Base-by-base conservation (phyloP, 129 eudicot genomes). In the Lonicera japonica region DNA sequence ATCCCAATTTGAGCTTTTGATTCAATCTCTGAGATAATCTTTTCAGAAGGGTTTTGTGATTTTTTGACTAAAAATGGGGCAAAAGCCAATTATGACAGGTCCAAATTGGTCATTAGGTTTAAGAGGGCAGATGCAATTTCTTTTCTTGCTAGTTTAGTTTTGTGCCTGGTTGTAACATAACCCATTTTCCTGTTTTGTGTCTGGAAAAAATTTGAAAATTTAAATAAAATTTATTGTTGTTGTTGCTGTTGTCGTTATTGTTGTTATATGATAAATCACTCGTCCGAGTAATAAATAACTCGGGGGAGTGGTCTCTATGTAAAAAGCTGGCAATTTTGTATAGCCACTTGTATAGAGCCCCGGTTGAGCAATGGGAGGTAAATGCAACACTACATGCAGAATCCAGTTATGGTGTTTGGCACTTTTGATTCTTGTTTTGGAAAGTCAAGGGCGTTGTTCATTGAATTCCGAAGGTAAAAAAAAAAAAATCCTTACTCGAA, bases 291-390 rank as follows among this genome's bases (percentile, higher is more conserved):
- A 73, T 69, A 51, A 14, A 62, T 71, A 70, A 73, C 69, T 82
- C 78, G 69, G 82, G 75, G 78, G 67, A 71, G 56, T 71, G 66
- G 59, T 75, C 34, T n/a, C 61, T 62, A 51, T 53, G 62, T 1
- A 69, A 61, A 80, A 73, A 75, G 75, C 95, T 86, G 81, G 90
- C 78, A 78, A 80, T 61, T 75, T 69, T 66, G 54, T 76, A 53
- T 69, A 46, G 74, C 68, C 73, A 71, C 58, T 68, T 73, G n/a
- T 55, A 17, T 55, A 56, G 53, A 71, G n/a, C n/a, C n/a, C n/a
- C n/a, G n/a, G n/a, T n/a, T n/a, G n/a, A n/a, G 74, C 71, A 40
- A 91, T 87, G 98, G 87, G 95, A 77, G 73, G 62, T 73, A 76
- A 79, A 82, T 85, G 94, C 88, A 73, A 64, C 18, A 59, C 77